Conservation (phyloP, 139 green algal species). For the Micromonas pusilla region DNA sequence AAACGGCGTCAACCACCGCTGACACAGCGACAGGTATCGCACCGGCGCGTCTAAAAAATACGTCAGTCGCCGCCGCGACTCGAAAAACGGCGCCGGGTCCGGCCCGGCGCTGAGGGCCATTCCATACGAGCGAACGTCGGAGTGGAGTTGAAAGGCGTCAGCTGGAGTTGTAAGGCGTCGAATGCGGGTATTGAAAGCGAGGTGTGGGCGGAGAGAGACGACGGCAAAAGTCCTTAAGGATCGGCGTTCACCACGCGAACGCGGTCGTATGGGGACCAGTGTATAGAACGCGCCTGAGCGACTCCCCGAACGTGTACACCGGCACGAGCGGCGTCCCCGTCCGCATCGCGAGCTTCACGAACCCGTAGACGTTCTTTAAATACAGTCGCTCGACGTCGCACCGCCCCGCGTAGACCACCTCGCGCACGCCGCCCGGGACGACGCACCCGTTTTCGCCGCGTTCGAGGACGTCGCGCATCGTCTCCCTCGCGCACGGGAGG, state of each 20-base stretch:
- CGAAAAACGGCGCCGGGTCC: constrained; percentile 1
- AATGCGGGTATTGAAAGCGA: too few species aligned
- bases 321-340: constrained; percentile 17
- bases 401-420: constrained; percentile 9
- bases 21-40: background rate
- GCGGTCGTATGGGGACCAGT: too few species aligned
- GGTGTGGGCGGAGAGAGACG: too few species aligned
- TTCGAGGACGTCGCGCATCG: background rate
- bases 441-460: background rate
- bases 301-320: constrained; percentile 28
- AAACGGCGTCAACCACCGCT: constrained; percentile 18
- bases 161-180: too few species aligned
- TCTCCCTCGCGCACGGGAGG: background rate
- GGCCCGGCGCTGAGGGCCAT: background rate
- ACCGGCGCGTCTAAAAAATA: background rate
- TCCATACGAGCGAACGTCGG: too few species aligned
- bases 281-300: too few species aligned
- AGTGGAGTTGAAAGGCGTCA: too few species aligned
- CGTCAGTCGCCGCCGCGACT: background rate
- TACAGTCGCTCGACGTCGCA: constrained; percentile 18
- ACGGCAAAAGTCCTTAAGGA: too few species aligned
- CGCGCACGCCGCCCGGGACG: constrained; percentile 2
- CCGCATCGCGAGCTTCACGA: constrained; percentile 24
- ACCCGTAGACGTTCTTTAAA: constrained; percentile 11
- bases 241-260: too few species aligned